Conservation (phyloP, 2,329 filamentous ascomycete species). For the Zymoseptoria ardabiliae region DNA sequence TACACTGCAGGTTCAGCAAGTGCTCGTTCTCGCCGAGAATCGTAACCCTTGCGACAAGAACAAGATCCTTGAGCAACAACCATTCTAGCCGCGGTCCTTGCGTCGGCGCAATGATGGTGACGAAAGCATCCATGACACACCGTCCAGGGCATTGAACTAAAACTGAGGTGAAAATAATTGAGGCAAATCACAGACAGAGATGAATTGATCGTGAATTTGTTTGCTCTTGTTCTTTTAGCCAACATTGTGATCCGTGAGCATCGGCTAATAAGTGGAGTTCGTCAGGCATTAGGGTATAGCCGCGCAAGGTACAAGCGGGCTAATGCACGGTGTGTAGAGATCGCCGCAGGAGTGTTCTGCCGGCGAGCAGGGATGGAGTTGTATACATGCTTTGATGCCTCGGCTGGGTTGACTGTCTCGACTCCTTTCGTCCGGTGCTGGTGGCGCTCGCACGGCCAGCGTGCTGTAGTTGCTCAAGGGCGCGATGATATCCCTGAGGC, state of each 20-base stretch:
- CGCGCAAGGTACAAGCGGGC: background rate
- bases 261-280: background rate
- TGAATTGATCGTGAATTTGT: background rate
- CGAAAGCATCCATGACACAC: background rate
- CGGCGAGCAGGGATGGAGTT: background rate
- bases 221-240: background rate
- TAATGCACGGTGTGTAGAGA: background rate
- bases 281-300: background rate
- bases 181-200: background rate
- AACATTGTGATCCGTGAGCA: background rate
- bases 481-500: background rate
- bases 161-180: background rate
- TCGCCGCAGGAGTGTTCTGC: background rate
- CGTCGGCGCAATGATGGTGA: background rate
- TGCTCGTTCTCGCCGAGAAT: background rate
- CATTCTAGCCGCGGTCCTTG: no score
- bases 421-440: background rate
- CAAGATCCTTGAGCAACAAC: no score
- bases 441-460: background rate
- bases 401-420: background rate
- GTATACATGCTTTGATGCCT: background rate
- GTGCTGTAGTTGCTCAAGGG: background rate
- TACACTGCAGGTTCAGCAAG: background rate
- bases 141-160: background rate
- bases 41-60: background rate